Conservation (phyloP, 2,329 filamentous ascomycete genomes). For the Aspergillus latus region DNA sequence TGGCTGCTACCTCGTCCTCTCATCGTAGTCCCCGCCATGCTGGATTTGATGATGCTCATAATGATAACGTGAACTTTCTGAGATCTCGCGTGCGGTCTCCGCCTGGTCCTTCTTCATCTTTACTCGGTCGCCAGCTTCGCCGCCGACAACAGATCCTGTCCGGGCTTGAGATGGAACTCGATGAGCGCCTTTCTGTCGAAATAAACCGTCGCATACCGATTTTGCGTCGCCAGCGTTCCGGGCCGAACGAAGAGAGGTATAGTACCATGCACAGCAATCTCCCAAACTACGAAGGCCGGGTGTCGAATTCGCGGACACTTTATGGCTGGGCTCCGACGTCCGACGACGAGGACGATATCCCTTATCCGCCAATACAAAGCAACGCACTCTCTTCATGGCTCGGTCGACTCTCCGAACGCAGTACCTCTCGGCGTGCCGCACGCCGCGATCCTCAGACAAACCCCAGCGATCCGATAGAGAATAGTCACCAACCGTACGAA, state of each 20-base stretch:
- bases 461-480: conserved; percentile 27
- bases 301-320: conserved; percentile 54
- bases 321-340: conserved; percentile 62
- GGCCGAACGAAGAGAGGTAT: conserved; percentile 39
- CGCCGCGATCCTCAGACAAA: conserved; percentile 27
- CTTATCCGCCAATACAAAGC: conserved; percentile 32
- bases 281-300: conserved; percentile 55
- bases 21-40: conserved; percentile 50
- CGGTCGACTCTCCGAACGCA: conserved; percentile 29
- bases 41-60: conserved; percentile 45
- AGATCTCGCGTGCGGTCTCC: conserved; percentile 39
- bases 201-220: conserved; percentile 46
- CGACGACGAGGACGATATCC: conserved; percentile 36
- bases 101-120: conserved; percentile 27
- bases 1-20: conserved; percentile 34
- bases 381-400: conserved; percentile 30
- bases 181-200: conserved; percentile 36
- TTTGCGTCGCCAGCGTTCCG: conserved; percentile 41
- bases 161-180: conserved; percentile 38
- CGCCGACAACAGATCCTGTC: conserved; percentile 29
- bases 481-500: conserved; percentile 23
- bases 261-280: conserved; percentile 38
- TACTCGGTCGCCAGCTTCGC: conserved; percentile 34
- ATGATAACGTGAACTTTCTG: conserved; percentile 54
- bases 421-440: conserved; percentile 24